Evolutionary conservation across 345 rosid species (phyloP), one percentile per base, ranked within the genome.

Genomic region (Brassica nigra): DNA sequence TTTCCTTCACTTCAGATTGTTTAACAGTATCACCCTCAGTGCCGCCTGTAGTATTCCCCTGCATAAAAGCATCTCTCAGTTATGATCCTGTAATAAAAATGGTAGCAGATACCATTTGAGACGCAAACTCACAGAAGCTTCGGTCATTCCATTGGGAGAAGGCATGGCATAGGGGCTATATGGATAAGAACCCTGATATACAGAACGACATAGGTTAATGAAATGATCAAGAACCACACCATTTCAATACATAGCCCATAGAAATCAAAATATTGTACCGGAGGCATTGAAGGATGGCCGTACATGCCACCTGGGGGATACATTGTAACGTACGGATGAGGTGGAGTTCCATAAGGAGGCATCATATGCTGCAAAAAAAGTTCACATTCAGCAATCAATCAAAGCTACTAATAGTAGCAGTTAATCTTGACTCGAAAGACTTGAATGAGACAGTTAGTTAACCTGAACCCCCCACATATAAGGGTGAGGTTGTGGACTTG

Each of bases 391-490:
- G 44, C 16, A 57, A 71, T 44, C 29, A 71, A 34, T 49, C 70
- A 76, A 76, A 57, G 44, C 28, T 15, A 75, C 57, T 33, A 62
- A 4, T 61, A 58, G 27, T 44, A 28, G 33, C 33, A 10, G 47
- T 62, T 62, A 34, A 62, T 61, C 33, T 66, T 58, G 55, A 31
- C 42, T 15, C 23, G 47, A 65, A 67, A 61, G 23, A 23, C 27
- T 23, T 23, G 27, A 23, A 23, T 1, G 27, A 23, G 27, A 23
- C n/a, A 18, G 74, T 64, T 7, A 61, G 70, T 20, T 65, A 86
- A 95, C 99, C 98, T 95, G 99, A 78, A 95, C 99, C 2, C 99
- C 98, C 99, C 99, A 95, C 99, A 95, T 93, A 77, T 95, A 95
- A 73, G 99, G 98, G 74, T 86, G 99, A 80, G 97, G 91, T 84